Percentiles rank a stretch among this genome's conserved stretches.
phyloP scores from a whole-genome alignment of 352 stramenopile genomes.

The Globisporangium canariense region DNA sequence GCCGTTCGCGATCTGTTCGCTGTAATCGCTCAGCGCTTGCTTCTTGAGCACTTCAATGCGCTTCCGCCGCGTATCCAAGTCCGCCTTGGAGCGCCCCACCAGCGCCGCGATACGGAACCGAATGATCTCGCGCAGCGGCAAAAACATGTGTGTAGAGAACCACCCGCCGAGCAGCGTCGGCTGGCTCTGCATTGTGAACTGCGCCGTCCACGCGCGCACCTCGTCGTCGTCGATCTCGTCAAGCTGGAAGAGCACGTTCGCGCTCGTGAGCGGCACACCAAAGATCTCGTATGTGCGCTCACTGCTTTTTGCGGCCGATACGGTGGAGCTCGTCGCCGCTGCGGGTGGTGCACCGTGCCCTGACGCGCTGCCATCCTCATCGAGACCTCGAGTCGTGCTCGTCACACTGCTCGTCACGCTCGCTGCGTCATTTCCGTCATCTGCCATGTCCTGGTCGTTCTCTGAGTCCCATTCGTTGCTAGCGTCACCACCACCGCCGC shows the following conservation, averaged over 20 bases:
- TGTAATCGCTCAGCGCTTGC: constrained; percentile 57
- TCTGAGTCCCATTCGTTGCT: constrained; percentile 47
- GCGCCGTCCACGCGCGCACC: constrained; percentile 44
- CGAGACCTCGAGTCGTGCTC: not conserved
- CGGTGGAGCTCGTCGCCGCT: not conserved
- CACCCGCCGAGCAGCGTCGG: constrained; percentile 68
- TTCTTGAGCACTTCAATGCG: constrained; percentile 75
- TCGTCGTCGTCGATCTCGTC: constrained; percentile 73
- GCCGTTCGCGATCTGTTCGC: constrained; percentile 34
- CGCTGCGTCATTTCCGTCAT: constrained; percentile 26
- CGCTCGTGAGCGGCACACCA: constrained; percentile 61
- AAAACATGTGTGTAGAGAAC: constrained; percentile 81
- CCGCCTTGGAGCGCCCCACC: constrained; percentile 62
- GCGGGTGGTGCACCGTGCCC: not conserved
- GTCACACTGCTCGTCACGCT: constrained; percentile 16
- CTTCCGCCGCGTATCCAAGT: constrained; percentile 61
- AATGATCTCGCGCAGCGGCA: constrained; percentile 74
- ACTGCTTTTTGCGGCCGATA: constrained; percentile 1
- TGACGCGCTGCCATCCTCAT: constrained; percentile 6
- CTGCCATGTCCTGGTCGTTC: constrained; percentile 34
- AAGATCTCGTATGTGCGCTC: constrained; percentile 66
- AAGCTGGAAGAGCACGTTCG: constrained; percentile 73
- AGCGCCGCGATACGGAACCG: constrained; percentile 67
- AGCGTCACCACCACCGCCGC: not conserved
- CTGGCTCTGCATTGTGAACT: constrained; percentile 39